Evolutionary conservation across 2,329 filamentous ascomycete species (phyloP).

Genomic region (Cercospora sp.): DNA sequence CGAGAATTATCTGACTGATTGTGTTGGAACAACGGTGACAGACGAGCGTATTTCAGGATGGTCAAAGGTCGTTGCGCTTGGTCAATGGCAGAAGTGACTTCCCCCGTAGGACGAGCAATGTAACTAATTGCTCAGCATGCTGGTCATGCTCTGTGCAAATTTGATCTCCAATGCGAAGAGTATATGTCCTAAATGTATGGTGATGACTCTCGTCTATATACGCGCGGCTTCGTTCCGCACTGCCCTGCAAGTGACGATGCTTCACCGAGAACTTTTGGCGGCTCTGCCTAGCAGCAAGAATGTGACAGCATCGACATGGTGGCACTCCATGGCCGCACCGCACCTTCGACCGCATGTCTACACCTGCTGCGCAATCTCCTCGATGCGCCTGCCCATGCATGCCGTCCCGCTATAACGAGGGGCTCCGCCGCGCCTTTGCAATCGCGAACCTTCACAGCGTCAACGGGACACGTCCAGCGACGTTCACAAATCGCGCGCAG

Average conservation of each 20-base stretch:
- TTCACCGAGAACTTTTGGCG: conserved; percentile 5
- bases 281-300: conserved; percentile 1
- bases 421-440: conserved; percentile 5
- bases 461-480: neutral
- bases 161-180: too few relatives aligned
- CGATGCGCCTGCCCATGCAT: conserved; percentile 44
- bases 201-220: neutral
- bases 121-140: neutral
- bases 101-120: neutral
- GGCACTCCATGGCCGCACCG: conserved; percentile 33
- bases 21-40: conserved; percentile 53
- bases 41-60: conserved; percentile 53
- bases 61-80: conserved; percentile 46
- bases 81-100: conserved; percentile 24
- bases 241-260: neutral
- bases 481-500: conserved; percentile 15
- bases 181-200: neutral
- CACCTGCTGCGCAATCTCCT: conserved; percentile 73
- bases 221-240: conserved; percentile 4
- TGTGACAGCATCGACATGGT: conserved; percentile 27
- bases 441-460: conserved; percentile 3
- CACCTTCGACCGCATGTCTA: conserved; percentile 60
- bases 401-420: conserved; percentile 35
- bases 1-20: conserved; percentile 54
- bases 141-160: neutral